Percentiles rank a stretch among this genome's conserved stretches.
Conservation (phyloP, 225 moss, liverwort and hornwort species). For the Bryum argenteum region DNA sequence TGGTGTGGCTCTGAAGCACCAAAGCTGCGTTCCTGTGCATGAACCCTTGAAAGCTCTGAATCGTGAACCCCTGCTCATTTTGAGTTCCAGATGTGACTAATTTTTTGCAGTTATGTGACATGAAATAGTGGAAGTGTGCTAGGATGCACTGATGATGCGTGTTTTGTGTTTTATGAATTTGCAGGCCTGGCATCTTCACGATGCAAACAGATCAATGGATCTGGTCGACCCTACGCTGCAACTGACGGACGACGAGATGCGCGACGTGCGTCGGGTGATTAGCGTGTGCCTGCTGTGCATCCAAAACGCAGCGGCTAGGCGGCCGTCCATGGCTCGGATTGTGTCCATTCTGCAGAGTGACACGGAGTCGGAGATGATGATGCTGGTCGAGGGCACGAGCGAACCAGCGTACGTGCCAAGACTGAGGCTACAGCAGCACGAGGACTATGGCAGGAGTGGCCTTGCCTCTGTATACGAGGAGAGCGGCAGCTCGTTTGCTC, state of each 20-base stretch:
- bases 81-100: too few relatives aligned
- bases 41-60: too few relatives aligned
- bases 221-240: conserved; percentile 24
- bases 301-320: neutral
- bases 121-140: too few relatives aligned
- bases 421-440: neutral
- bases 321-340: conserved; percentile 32
- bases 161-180: neutral
- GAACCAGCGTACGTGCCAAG: neutral
- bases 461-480: neutral
- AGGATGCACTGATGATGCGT: too few relatives aligned
- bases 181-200: conserved; percentile 29
- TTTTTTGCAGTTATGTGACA: too few relatives aligned
- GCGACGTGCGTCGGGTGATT: conserved; percentile 27
- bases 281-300: conserved; percentile 34
- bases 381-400: conserved; percentile 15
- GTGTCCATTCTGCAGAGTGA: conserved; percentile 42
- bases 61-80: too few relatives aligned
- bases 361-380: conserved; percentile 25
- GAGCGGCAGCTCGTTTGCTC: neutral
- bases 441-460: neutral
- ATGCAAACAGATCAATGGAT: conserved; percentile 14
- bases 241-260: conserved; percentile 11
- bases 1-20: too few relatives aligned
- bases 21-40: too few relatives aligned